Conservation (phyloP, 2,329 filamentous ascomycete species). For the Ophiostoma himal-ulmi region DNA sequence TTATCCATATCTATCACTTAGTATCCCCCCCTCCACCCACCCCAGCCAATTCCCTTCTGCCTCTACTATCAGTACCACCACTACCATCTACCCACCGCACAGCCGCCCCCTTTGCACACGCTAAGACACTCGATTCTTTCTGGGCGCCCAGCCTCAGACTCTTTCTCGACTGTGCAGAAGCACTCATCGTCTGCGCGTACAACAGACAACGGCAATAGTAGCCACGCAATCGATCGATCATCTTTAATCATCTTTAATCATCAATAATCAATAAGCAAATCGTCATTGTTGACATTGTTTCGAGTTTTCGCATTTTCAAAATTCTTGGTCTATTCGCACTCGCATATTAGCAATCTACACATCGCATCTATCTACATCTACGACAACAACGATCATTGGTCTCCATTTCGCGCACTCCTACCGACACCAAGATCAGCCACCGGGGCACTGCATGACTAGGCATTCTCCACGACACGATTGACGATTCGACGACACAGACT, state of each 20-base stretch:
- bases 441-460: conserved; percentile 4
- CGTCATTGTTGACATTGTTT: not conserved
- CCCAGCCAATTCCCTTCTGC: conserved; percentile 10
- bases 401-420: not conserved
- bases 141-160: conserved; percentile 21
- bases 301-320: not conserved
- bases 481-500: not conserved
- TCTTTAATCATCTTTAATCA: not conserved
- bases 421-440: conserved; percentile 6
- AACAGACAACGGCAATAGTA: not conserved
- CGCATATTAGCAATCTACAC: not conserved
- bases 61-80: not conserved
- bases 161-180: conserved; percentile 11
- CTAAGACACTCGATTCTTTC: conserved; percentile 17
- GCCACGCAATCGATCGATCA: conserved; percentile 11
- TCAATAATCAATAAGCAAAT: not conserved
- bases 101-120: conserved; percentile 16
- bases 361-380: not conserved
- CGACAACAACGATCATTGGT: not conserved
- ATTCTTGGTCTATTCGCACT: not conserved
- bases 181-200: conserved; percentile 15
- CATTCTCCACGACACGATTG: conserved; percentile 7
- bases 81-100: conserved; percentile 1
- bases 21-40: not conserved
- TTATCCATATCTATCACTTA: not conserved